These are phyloP conservation scores for Phytopythium aichiense DNA, from an alignment of 352 stramenopile species.

Conservation along the genomic window DNA sequence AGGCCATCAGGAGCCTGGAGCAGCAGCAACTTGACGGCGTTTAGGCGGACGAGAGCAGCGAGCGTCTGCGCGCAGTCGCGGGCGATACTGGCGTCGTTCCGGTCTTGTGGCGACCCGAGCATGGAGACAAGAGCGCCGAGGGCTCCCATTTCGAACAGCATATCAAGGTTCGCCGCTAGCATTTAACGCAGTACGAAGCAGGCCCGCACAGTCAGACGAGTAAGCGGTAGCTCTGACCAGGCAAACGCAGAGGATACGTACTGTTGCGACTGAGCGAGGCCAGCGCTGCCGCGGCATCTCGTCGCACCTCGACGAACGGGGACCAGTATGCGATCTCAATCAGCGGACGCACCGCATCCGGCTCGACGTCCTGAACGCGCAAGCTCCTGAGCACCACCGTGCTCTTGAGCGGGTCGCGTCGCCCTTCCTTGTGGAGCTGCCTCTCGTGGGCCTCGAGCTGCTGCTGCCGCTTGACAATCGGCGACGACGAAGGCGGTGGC, in stretches of 20 bases:
- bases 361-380: constrained; percentile 49
- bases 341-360: constrained; percentile 63
- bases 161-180: constrained; percentile 57
- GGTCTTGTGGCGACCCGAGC: constrained; percentile 41
- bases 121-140: constrained; percentile 77
- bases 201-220: neutral
- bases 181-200: neutral
- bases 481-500: neutral
- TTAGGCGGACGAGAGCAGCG: constrained; percentile 46
- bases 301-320: constrained; percentile 72
- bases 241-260: constrained; percentile 16
- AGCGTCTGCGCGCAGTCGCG: constrained; percentile 66
- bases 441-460: constrained; percentile 9
- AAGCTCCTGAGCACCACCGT: constrained; percentile 25
- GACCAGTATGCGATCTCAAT: constrained; percentile 89
- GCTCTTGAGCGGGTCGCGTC: constrained; percentile 25
- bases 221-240: neutral
- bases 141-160: constrained; percentile 62
- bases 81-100: constrained; percentile 55
- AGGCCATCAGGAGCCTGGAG: constrained; percentile 62
- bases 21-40: constrained; percentile 52
- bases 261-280: constrained; percentile 71
- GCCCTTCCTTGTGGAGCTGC: constrained; percentile 10
- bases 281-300: constrained; percentile 71
- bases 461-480: neutral